phyloP scores from a whole-genome alignment of 2,329 filamentous ascomycete species.

The Colletotrichum noveboracense region DNA sequence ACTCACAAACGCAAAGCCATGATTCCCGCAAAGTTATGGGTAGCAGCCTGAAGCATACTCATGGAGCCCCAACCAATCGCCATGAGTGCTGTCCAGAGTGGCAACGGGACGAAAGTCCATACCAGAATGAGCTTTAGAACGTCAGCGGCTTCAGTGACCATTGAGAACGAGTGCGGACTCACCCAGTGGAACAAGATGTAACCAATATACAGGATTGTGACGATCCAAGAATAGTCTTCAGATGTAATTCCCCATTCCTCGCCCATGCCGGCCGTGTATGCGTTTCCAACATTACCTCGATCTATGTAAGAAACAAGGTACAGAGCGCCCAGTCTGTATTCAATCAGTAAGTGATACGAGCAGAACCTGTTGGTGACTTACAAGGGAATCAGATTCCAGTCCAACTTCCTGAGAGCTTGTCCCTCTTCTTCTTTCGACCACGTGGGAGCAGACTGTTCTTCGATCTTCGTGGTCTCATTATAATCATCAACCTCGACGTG shows the following conservation, averaged over 20 bases:
- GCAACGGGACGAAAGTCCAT: slow-evolving; percentile 24
- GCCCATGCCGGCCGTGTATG: slow-evolving; percentile 20
- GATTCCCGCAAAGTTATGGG: slow-evolving; percentile 38
- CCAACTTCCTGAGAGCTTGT: not conserved
- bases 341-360: not conserved
- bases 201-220: slow-evolving; percentile 5
- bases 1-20: slow-evolving; percentile 36
- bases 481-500: not conserved
- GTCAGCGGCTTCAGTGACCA: not conserved
- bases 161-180: too few relatives aligned
- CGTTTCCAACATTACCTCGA: slow-evolving; percentile 12
- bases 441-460: not conserved
- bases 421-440: slow-evolving; percentile 2
- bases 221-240: slow-evolving; percentile 16
- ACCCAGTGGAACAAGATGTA: slow-evolving; percentile 9
- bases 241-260: slow-evolving; percentile 7
- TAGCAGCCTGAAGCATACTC: slow-evolving; percentile 33
- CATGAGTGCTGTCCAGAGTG: slow-evolving; percentile 21
- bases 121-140: not conserved
- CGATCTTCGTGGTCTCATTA: not conserved
- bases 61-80: slow-evolving; percentile 11
- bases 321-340: not conserved
- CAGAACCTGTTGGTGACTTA: not conserved
- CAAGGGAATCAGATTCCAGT: slow-evolving; percentile 6
- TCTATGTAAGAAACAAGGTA: slow-evolving; percentile 11